phyloP scores from a whole-genome alignment of 2,329 filamentous ascomycete species.

The Diaporthe batatas region DNA sequence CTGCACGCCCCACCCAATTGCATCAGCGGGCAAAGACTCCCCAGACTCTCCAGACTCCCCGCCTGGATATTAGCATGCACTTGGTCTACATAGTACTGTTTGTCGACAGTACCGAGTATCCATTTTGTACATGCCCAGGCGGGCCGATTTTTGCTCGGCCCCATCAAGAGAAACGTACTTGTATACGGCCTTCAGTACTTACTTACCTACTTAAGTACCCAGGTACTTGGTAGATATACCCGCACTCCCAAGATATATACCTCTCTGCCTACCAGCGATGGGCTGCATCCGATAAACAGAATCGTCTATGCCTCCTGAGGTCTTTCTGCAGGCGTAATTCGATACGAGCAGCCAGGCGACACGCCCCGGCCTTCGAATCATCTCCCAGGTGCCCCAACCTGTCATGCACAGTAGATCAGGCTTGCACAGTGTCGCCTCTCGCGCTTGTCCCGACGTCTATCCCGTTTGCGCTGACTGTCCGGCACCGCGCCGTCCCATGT shows the following conservation, averaged over 20 bases:
- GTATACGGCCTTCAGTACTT: neutral
- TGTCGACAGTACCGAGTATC: too few relatives aligned
- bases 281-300: slow-evolving; percentile 5
- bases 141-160: neutral
- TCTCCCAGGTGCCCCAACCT: slow-evolving; percentile 2
- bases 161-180: neutral
- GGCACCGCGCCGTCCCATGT: neutral
- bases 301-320: too few relatives aligned
- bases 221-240: neutral
- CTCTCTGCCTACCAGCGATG: neutral
- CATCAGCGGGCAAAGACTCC: slow-evolving; percentile 7
- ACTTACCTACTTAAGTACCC: too few relatives aligned
- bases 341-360: neutral
- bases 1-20: slow-evolving; percentile 37
- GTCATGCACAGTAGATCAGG: neutral
- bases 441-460: slow-evolving; percentile 1
- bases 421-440: neutral
- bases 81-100: neutral
- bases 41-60: slow-evolving; percentile 19
- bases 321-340: neutral
- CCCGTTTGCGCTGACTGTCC: neutral
- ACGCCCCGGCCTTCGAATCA: neutral
- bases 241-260: neutral
- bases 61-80: neutral
- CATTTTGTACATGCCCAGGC: neutral